A percentile compares a stretch with the other conserved stretches of the same genome.
phyloP scores from a whole-genome alignment of 352 stramenopile species.

The Globisporangium parvum region DNA sequence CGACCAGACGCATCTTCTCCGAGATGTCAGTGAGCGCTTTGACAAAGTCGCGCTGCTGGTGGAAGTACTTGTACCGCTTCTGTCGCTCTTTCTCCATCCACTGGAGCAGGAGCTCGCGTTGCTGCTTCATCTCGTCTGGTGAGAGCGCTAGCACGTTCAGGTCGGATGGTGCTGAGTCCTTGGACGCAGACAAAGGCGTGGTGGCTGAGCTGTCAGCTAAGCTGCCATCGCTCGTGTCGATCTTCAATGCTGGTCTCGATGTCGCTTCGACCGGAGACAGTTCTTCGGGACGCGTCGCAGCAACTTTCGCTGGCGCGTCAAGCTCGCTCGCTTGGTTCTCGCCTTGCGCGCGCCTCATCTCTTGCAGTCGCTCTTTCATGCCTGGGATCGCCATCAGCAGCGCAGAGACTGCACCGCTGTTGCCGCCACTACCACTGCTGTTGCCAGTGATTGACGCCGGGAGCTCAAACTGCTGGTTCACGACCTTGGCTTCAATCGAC shows the following conservation, averaged over 20 bases:
- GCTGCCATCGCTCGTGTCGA: background rate
- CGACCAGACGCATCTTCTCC: constrained; percentile 58
- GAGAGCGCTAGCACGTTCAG: background rate
- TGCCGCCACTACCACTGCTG: background rate
- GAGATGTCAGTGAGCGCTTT: constrained; percentile 65
- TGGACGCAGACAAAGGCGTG: background rate
- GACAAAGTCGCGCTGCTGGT: constrained; percentile 73
- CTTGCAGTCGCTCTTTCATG: constrained; percentile 40
- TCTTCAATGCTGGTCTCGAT: background rate
- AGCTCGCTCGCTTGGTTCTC: constrained; percentile 5
- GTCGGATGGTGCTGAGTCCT: too few species aligned
- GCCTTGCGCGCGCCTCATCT: constrained; percentile 19
- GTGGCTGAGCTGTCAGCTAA: background rate
- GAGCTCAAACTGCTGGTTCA: constrained; percentile 75
- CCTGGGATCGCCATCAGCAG: constrained; percentile 49
- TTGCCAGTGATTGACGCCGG: constrained; percentile 12
- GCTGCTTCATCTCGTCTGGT: constrained; percentile 17
- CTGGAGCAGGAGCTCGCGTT: constrained; percentile 51
- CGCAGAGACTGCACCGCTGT: constrained; percentile 27
- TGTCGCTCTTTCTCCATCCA: constrained; percentile 77
- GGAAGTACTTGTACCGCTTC: constrained; percentile 80
- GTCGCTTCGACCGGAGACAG: background rate
- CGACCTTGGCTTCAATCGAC: constrained; percentile 78
- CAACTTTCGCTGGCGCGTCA: constrained; percentile 2
- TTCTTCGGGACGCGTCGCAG: constrained; percentile 7